A percentile compares a stretch with the other conserved stretches of the same genome.
Evolutionary conservation across 257 asterid species (phyloP).

Genomic region (Plantago major): DNA sequence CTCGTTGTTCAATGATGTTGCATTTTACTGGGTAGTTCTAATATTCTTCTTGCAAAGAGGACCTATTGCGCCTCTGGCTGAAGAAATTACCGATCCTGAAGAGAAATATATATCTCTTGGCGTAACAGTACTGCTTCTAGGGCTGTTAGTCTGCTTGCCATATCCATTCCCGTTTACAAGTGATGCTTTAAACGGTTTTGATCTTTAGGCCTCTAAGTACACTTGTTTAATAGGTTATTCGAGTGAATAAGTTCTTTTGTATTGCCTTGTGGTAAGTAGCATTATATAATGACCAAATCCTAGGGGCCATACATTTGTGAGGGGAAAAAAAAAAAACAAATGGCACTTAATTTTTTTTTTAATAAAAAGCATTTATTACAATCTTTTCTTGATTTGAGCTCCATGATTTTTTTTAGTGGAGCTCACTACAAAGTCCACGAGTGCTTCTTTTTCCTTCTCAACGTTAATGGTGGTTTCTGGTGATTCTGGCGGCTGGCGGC

Average conservation of each 20-base stretch:
- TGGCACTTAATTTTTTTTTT: too few relatives aligned
- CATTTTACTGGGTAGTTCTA: slow-evolving; percentile 87
- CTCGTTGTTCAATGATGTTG: slow-evolving; percentile 74
- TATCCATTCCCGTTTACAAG: slow-evolving; percentile 71
- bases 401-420: too few relatives aligned
- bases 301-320: too few relatives aligned
- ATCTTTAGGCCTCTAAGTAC: slow-evolving; percentile 18
- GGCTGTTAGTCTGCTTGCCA: slow-evolving; percentile 82
- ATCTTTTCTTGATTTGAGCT: too few relatives aligned
- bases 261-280: slow-evolving; percentile 17
- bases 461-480: too few relatives aligned
- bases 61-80: slow-evolving; percentile 82
- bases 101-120: slow-evolving; percentile 56
- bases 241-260: slow-evolving; percentile 12
- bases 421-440: too few relatives aligned
- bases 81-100: slow-evolving; percentile 78
- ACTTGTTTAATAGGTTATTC: slow-evolving; percentile 1
- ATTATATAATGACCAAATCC: not conserved
- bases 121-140: slow-evolving; percentile 53
- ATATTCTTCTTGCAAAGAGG: slow-evolving; percentile 97
- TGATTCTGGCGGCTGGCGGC: too few relatives aligned
- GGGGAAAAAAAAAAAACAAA: too few relatives aligned
- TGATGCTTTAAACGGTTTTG: slow-evolving; percentile 45
- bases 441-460: too few relatives aligned
- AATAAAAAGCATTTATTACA: too few relatives aligned